phyloP scores from a whole-genome alignment of 2,329 filamentous ascomycete species.

The Microascus cirrosus region DNA sequence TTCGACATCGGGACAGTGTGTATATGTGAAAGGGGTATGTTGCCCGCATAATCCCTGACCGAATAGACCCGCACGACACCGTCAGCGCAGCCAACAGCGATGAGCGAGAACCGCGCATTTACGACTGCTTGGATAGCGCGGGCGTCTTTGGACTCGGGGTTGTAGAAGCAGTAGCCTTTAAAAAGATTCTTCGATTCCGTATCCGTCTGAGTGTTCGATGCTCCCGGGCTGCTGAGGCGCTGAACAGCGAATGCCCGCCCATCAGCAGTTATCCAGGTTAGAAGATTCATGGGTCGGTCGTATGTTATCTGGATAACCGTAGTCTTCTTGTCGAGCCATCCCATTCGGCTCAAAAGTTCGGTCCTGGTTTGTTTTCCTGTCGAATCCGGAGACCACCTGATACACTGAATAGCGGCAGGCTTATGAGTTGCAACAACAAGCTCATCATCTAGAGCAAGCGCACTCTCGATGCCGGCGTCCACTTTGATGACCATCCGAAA shows the following conservation, averaged over 20 bases:
- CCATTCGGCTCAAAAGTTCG: slow-evolving; percentile 78
- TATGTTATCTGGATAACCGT: slow-evolving; percentile 77
- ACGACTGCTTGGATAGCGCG: slow-evolving; percentile 67
- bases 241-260: slow-evolving; percentile 88
- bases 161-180: slow-evolving; percentile 83
- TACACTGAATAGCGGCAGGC: slow-evolving; percentile 91
- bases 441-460: slow-evolving; percentile 83
- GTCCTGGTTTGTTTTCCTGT: slow-evolving; percentile 78
- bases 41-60: slow-evolving; percentile 85
- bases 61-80: slow-evolving; percentile 83
- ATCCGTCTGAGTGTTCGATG: slow-evolving; percentile 20
- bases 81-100: slow-evolving; percentile 73
- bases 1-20: slow-evolving; percentile 59
- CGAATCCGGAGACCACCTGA: slow-evolving; percentile 82
- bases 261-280: slow-evolving; percentile 83
- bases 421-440: slow-evolving; percentile 84
- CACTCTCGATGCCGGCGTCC: slow-evolving; percentile 84
- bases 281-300: slow-evolving; percentile 91
- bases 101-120: slow-evolving; percentile 88
- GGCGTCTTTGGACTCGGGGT: slow-evolving; percentile 46
- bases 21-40: slow-evolving; percentile 77
- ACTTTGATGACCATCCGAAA: slow-evolving; percentile 98
- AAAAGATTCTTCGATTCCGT: slow-evolving; percentile 54
- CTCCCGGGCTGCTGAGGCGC: slow-evolving; percentile 36
- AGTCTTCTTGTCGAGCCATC: slow-evolving; percentile 70